Percentiles rank a stretch among this genome's conserved stretches.
Conservation (phyloP, 345 rosid species). For the Turnera subulata region DNA sequence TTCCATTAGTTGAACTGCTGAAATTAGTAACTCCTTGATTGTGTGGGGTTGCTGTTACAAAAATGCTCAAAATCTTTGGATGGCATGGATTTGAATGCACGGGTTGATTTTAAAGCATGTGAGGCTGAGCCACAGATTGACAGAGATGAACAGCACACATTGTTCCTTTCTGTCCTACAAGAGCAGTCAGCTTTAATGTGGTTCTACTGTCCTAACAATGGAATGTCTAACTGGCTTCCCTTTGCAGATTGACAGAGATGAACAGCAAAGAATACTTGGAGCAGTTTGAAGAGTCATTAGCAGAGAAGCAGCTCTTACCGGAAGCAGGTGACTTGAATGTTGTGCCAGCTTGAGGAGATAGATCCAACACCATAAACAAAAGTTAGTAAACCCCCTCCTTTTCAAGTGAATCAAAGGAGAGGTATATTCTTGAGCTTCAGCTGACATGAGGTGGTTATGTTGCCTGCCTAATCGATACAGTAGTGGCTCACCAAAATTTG, state of each 20-base stretch:
- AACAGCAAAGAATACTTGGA: slow-evolving; percentile 93
- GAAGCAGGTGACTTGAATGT: not conserved
- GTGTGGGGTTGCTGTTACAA: too few species aligned
- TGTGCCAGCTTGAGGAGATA: not conserved
- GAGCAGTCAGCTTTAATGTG: too few species aligned
- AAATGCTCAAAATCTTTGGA: too few species aligned
- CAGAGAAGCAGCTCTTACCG: slow-evolving; percentile 23
- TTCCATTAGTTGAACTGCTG: too few species aligned
- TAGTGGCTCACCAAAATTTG: not conserved
- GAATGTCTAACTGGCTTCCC: too few species aligned
- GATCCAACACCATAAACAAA: not conserved
- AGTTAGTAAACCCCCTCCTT: not conserved
- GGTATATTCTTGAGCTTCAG: not conserved
- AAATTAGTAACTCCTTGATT: not conserved
- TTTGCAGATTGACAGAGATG: slow-evolving; percentile 84
- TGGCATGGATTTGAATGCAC: too few species aligned
- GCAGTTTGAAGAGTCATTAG: slow-evolving; percentile 45
- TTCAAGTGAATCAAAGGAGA: not conserved
- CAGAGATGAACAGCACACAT: too few species aligned
- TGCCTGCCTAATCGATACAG: not conserved
- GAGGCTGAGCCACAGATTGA: too few species aligned
- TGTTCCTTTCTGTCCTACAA: too few species aligned
- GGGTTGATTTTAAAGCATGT: too few species aligned
- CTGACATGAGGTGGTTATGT: not conserved
- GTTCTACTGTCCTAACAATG: too few species aligned